Evolutionary conservation across 352 stramenopile species (phyloP).

Genomic region (Aphanomyces astaci): DNA sequence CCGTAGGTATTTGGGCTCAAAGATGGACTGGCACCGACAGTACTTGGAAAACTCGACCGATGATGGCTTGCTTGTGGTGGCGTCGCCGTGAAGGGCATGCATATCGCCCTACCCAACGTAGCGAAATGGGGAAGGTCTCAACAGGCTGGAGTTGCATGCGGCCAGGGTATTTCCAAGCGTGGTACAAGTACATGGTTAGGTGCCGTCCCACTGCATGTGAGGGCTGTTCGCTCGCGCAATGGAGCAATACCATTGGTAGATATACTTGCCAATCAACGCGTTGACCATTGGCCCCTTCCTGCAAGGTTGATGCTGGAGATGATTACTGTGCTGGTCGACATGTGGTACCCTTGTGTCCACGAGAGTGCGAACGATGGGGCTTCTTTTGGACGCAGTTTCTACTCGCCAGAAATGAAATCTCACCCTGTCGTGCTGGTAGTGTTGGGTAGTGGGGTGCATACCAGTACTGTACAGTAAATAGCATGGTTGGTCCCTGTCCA

Average conservation of each 20-base stretch:
- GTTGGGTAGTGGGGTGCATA: too few species aligned
- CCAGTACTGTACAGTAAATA: too few species aligned
- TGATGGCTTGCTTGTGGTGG: background rate
- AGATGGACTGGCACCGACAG: constrained; percentile 17
- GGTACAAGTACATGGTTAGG: background rate
- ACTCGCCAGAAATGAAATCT: too few species aligned
- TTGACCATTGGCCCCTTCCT: background rate
- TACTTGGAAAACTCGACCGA: constrained; percentile 19
- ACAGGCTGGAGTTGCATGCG: background rate
- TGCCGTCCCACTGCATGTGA: background rate
- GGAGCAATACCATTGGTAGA: background rate
- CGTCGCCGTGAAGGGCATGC: background rate
- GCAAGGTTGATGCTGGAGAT: background rate
- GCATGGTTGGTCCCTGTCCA: too few species aligned
- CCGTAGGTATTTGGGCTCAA: constrained; percentile 23
- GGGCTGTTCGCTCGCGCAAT: background rate
- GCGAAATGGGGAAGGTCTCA: too few species aligned
- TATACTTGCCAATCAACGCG: background rate
- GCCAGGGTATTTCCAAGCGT: background rate
- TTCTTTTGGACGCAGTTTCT: too few species aligned
- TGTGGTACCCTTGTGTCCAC: too few species aligned
- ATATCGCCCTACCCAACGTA: too few species aligned
- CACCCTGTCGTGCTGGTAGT: too few species aligned
- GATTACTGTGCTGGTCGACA: background rate
- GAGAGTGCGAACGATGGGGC: too few species aligned